These are phyloP conservation scores for Wickerhamiella pararugosa DNA, from an alignment of 1,139 yeast genomes.

Conservation along the genomic window DNA sequence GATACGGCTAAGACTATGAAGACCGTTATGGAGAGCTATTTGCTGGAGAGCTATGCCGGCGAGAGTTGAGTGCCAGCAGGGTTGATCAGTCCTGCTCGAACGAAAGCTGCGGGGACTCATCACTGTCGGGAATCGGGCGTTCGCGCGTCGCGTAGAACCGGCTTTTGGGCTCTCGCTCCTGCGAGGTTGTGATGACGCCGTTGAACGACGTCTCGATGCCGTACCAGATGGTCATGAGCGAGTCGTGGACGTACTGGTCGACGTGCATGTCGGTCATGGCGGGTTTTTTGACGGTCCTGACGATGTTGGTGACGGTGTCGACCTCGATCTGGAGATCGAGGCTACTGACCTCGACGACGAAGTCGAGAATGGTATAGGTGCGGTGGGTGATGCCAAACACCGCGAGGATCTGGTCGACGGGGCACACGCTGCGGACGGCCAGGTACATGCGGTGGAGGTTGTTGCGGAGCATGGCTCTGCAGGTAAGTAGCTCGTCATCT, in stretches of 20 bases:
- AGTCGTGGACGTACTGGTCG: not conserved
- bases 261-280: not conserved
- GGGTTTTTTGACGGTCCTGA: not conserved
- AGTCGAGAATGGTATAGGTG: not conserved
- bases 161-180: no score
- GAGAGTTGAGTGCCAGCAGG: no score
- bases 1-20: conserved; percentile 13
- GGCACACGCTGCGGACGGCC: conserved; percentile 1
- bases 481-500: not conserved
- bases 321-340: not conserved
- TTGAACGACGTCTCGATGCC: not conserved
- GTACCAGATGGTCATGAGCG: conserved; percentile 2
- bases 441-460: not conserved
- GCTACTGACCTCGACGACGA: not conserved
- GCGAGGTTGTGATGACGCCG: no score
- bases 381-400: not conserved
- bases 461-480: not conserved
- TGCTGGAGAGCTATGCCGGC: conserved; percentile 15
- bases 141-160: no score
- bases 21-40: conserved; percentile 12
- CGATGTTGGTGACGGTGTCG: not conserved
- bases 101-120: no score
- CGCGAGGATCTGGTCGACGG: not conserved
- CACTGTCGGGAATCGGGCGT: no score
- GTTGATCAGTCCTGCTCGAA: no score